Evolutionary conservation across 495 filamentous ascomycete species (phyloP), one percentile per base, ranked within the genome.

Genomic region (Penicillium malachiteum): DNA sequence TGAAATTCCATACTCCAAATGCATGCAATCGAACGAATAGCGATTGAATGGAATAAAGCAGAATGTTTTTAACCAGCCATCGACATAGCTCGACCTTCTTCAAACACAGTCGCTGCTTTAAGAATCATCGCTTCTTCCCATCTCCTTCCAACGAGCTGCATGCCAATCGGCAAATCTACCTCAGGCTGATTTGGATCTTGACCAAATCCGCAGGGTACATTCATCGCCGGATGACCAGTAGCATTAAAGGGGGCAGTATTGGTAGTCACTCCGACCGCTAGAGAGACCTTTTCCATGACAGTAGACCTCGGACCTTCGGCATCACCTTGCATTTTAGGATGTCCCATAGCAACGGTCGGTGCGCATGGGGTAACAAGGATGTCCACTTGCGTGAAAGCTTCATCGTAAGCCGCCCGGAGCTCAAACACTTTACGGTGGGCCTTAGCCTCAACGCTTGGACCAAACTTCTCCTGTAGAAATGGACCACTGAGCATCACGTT

Each of bases 231-330:
- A 68, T 85, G 81, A 0, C 81, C 81, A 3, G 80, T 79, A 13
- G 68, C 64, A 70, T 84, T 82, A 47, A 84, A 84, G 10, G 74
- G 71, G 32, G 73, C 72, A 0, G 82, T 85, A 54, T 84, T 84
- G 11, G 61, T 69, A 9, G 76, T 71, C 42, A 78, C 52, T 1
- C 80, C 78, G 7, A 71, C 59, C 7, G 73, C 67, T 12, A 60
- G 62, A 3, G 48, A 58, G 7, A 76, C 34, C 54, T 71, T 74
- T 16, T 69, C 68, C 56, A 75, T 55, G 8, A 65, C 26, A n/a
- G 50, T 59, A 3, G 61, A 50, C 1, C 21, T 16, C 6, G 55
- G 21, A 3, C 43, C 50, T 12, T 50, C 45, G 10, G 41, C 16
- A 37, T 34, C 47, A 18, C 16, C 18, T 17, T 44, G 32, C 58